Evolutionary conservation across 2,329 filamentous ascomycete genomes (phyloP).

Genomic region (Botrytis squamosa): DNA sequence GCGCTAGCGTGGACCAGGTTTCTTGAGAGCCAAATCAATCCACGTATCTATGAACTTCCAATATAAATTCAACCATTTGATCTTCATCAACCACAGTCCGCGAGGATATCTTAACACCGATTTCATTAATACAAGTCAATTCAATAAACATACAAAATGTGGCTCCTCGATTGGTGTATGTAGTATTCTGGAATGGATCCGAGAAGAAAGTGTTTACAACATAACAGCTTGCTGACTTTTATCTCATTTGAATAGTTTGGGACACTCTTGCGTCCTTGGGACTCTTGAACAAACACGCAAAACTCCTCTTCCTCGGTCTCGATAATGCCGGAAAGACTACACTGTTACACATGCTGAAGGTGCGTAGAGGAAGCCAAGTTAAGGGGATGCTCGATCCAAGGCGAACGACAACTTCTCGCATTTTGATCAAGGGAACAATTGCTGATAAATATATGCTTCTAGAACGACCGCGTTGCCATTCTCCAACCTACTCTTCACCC

Average conservation of each 20-base stretch:
- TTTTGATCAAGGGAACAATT: slow-evolving; percentile 13
- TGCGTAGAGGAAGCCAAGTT: slow-evolving; percentile 44
- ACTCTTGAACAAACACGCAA: slow-evolving; percentile 92
- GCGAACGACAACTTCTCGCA: slow-evolving; percentile 14
- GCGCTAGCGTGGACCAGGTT: slow-evolving; percentile 22
- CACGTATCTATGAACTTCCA: slow-evolving; percentile 23
- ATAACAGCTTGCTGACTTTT: slow-evolving; percentile 38
- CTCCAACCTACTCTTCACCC: slow-evolving; percentile 89
- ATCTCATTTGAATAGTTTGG: slow-evolving; percentile 61
- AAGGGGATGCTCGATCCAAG: neutral
- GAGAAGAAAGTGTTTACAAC: slow-evolving; percentile 16
- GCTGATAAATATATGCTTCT: slow-evolving; percentile 28
- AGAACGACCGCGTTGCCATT: slow-evolving; percentile 92
- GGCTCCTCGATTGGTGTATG: slow-evolving; percentile 95
- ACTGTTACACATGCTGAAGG: slow-evolving; percentile 92
- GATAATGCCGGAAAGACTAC: slow-evolving; percentile 96
- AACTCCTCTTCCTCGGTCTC: slow-evolving; percentile 88
- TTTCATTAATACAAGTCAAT: slow-evolving; percentile 10
- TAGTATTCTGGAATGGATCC: slow-evolving; percentile 30
- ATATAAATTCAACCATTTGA: slow-evolving; percentile 16
- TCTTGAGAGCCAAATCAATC: slow-evolving; percentile 21
- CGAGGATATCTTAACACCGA: slow-evolving; percentile 8
- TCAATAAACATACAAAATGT: slow-evolving; percentile 56
- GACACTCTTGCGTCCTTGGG: slow-evolving; percentile 85
- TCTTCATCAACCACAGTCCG: slow-evolving; percentile 16